Base-by-base conservation (phyloP, 116 monocot species). In the Trichopus zeylanicus region DNA sequence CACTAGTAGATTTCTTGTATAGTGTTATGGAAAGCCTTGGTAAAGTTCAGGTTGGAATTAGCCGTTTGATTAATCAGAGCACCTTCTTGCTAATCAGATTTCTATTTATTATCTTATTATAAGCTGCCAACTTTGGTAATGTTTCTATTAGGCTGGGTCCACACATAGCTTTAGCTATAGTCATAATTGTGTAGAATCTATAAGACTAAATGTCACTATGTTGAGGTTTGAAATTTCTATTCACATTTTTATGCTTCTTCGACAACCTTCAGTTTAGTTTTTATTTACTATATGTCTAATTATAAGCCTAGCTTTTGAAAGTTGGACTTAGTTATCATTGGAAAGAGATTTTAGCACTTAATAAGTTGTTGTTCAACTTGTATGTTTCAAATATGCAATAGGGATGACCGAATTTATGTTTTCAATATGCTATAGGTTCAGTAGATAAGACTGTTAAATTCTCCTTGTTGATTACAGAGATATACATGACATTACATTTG, bases 401-500 rank as follows among this genome's bases (percentile, higher is more conserved):
- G 13, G 1, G 3, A 42, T 18, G n/a, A 13, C n/a, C 2, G 5
- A 13, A 9, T 42, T 42, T 42, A 42, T 42, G 13, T 42, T 10
- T n/a, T n/a, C 13, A 15, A 18, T 42, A n/a, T 42, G n/a, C n/a
- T 0, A 59, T 91, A 98, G 97, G 97, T 48, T 91, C 97, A 60
- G 79, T 91, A 51, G 97, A 98, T 81, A 81, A 59, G 70, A 91
- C 97, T 48, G 88, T 98, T 31, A 98, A 91, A 69, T 98, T 87
- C n/a, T n/a, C n/a, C n/a, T n/a, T n/a, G n/a, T n/a, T n/a, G 34
- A 10, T 35, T 35, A 35, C 34, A 35, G 34, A 5, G 5, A 5
- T 6, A 6, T 35, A 35, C 10, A 35, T 35, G 34, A 35, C 5
- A 35, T 35, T 35, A n/a, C 34, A 35, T 35, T 35, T 35, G 34